phyloP scores from a whole-genome alignment of 805 yeast species.

The Suhomyces faveliae region DNA sequence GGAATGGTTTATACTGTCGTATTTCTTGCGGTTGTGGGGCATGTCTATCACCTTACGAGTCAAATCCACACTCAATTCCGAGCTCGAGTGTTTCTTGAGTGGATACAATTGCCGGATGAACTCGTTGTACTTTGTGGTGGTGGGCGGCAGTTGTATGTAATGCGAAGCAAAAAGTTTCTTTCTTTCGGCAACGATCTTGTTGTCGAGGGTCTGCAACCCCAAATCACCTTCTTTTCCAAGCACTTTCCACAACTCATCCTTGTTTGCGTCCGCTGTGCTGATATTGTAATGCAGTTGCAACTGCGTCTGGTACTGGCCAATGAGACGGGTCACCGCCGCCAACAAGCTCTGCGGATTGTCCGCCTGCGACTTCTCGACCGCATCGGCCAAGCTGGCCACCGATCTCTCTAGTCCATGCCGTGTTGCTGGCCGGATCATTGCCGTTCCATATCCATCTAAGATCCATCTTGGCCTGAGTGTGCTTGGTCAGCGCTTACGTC shows the following conservation, averaged over 20 bases:
- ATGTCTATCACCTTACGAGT: slow-evolving; percentile 3
- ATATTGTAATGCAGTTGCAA: background rate
- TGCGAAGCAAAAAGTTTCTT: background rate
- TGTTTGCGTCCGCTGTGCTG: background rate
- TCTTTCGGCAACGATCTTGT: background rate
- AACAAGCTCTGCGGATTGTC: background rate
- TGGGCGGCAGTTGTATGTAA: background rate
- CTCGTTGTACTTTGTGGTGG: slow-evolving; percentile 5
- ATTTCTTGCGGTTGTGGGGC: slow-evolving; percentile 11
- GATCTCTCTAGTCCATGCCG: background rate
- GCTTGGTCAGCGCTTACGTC: background rate
- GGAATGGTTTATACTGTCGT: slow-evolving; percentile 23
- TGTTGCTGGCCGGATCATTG: background rate
- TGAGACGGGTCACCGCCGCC: background rate
- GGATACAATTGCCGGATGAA: slow-evolving; percentile 22
- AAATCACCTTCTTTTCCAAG: background rate
- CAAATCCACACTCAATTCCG: background rate
- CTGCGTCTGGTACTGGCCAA: background rate
- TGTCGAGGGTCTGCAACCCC: background rate
- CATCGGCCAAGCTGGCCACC: background rate
- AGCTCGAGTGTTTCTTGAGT: slow-evolving; percentile 1
- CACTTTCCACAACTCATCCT: background rate
- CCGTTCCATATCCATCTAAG: background rate
- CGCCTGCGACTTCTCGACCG: background rate
- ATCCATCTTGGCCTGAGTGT: background rate